Base-by-base conservation (phyloP, 306 rosid species). In the Alnus glutinosa region DNA sequence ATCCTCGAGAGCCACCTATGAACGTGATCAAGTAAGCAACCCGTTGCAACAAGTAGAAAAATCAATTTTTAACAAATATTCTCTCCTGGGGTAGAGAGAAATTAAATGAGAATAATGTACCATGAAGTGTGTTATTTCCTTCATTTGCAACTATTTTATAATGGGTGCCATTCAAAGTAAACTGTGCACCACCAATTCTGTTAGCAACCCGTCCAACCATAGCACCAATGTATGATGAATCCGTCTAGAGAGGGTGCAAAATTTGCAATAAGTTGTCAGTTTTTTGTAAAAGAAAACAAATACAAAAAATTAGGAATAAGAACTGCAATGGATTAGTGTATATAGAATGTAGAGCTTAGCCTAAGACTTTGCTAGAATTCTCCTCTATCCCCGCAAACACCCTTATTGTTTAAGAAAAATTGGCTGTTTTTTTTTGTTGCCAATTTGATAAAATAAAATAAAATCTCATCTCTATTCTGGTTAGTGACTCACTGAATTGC, bases 151-250 rank as follows among this genome's bases (percentile, higher is more conserved):
- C 82, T 76, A 94, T 64, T 83, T 89, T 92, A 84, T 88, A 92
- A 47, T 78, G 89, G 37, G 69, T 83, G 76, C 97, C 91, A 16
- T 92, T 77, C 47, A 89, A 75, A 58, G 81, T 88, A 78, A 94
- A 94, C 55, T 87, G 88, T 30, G 98, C 97, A 9, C 97, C 93
- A 8, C 92, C 94, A 28, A 94, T 87, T 85, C 98, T 87, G 78
- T 92, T 94, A 3, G 98, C 98, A 70, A 92, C 90, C 36, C 98
- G 58, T 70, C 98, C 98, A 36, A 94, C 93, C 30, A 89, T 73
- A 1, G 97, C 89, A 50, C 97, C 98, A 49, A 94, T 73, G 64
- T 87, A 87, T 3, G 93, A 13, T 71, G 94, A 46, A 74, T 87
- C 92, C 48, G 87, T 92, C 98, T 94, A 86, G 78, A 85, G 52